phyloP scores from a whole-genome alignment of 495 filamentous ascomycete genomes.

The Talaromyces ruber region DNA sequence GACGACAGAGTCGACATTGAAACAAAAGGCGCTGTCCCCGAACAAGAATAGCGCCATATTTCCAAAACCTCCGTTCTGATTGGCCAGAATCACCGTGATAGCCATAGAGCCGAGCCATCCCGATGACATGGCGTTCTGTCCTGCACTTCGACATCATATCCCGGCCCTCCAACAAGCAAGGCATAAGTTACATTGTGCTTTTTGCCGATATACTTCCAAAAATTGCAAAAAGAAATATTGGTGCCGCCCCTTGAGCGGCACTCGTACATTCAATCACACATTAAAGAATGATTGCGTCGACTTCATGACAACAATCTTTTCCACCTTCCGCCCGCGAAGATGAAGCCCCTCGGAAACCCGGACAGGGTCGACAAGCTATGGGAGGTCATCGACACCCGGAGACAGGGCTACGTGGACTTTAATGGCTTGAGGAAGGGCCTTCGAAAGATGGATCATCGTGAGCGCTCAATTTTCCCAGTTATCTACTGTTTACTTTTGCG shows the following conservation, averaged over 20 bases:
- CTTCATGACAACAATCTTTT: constrained; percentile 26
- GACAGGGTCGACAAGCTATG: constrained; percentile 74
- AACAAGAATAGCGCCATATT: constrained; percentile 1
- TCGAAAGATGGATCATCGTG: constrained; percentile 87
- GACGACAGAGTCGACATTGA: neutral
- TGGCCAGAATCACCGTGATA: neutral
- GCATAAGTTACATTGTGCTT: neutral
- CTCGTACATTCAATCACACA: neutral
- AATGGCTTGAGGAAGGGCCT: constrained; percentile 77
- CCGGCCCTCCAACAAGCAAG: neutral
- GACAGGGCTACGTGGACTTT: constrained; percentile 71
- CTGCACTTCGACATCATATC: neutral
- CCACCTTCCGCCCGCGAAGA: constrained; percentile 29
- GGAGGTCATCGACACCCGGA: constrained; percentile 65
- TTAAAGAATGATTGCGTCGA: constrained; percentile 6
- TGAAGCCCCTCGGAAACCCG: constrained; percentile 52
- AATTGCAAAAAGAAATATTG: neutral
- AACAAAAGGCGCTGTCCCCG: neutral
- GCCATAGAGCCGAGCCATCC: neutral
- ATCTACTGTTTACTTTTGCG: neutral
- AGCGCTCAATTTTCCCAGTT: constrained; percentile 24
- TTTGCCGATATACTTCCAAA: neutral
- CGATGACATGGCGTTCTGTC: neutral
- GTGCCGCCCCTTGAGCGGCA: neutral
- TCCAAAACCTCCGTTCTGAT: neutral